These are phyloP conservation scores for Fusarium siculi DNA, from an alignment of 2,329 filamentous ascomycete genomes.

Conservation along the genomic window DNA sequence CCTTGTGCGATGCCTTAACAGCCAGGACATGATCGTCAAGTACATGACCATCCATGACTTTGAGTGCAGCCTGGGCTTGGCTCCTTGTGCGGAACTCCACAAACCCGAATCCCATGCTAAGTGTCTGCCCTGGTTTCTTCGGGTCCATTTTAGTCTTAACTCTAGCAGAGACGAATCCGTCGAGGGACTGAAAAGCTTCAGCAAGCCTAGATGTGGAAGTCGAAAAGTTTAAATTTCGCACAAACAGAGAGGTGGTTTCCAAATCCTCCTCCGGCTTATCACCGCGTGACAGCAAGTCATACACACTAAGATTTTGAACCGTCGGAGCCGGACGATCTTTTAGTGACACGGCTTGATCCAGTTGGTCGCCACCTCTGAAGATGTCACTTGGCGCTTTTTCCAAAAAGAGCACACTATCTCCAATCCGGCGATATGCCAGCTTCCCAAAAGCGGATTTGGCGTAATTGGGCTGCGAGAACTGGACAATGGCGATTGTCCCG, in stretches of 20 bases:
- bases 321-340: conserved; percentile 52
- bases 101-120: conserved; percentile 99
- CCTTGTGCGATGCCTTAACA: conserved; percentile 88
- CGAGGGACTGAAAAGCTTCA: conserved; percentile 81
- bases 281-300: conserved; percentile 73
- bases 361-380: conserved; percentile 60
- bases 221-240: conserved; percentile 92
- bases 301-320: conserved; percentile 72
- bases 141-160: conserved; percentile 95
- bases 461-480: conserved; percentile 82
- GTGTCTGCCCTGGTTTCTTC: conserved; percentile 86
- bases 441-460: conserved; percentile 85
- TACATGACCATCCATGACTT: conserved; percentile 87
- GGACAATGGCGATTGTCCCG: conserved; percentile 92
- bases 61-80: conserved; percentile 81
- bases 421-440: conserved; percentile 89
- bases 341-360: conserved; percentile 45
- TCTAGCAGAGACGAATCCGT: conserved; percentile 87
- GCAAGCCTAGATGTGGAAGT: conserved; percentile 82
- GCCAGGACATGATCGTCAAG: conserved; percentile 89
- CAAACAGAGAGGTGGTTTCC: conserved; percentile 84
- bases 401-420: conserved; percentile 89
- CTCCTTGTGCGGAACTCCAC: conserved; percentile 84
- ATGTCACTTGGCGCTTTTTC: conserved; percentile 92
- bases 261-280: conserved; percentile 63